Conservation (phyloP, 2,329 filamentous ascomycete genomes). For the Ceratocystis variospora region DNA sequence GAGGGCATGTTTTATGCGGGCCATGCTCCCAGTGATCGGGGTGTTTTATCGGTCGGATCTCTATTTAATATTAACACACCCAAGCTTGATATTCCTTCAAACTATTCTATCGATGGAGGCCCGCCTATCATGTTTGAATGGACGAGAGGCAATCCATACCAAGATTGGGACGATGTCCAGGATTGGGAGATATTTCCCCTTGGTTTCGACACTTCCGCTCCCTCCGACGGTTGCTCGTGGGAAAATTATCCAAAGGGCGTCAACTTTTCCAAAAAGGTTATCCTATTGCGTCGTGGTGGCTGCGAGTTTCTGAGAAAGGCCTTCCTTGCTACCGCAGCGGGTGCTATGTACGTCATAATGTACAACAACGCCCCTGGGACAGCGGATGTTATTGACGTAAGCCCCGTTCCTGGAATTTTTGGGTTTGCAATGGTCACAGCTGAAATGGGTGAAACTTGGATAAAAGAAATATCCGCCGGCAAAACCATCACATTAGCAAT, state of each 20-base stretch:
- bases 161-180: conserved; percentile 31
- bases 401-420: conserved; percentile 24
- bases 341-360: conserved; percentile 47
- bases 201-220: conserved; percentile 35
- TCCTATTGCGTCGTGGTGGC: conserved; percentile 44
- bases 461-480: conserved; percentile 31
- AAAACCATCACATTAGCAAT: conserved; percentile 34
- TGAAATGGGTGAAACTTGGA: conserved; percentile 32
- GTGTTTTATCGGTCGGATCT: conserved; percentile 36
- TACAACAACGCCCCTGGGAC: conserved; percentile 41
- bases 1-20: conserved; percentile 35
- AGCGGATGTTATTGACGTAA: conserved; percentile 25
- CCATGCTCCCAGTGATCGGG: conserved; percentile 35
- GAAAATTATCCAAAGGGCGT: conserved; percentile 32
- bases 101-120: conserved; percentile 30
- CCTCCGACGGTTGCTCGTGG: conserved; percentile 38
- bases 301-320: conserved; percentile 44
- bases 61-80: conserved; percentile 36
- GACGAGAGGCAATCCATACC: conserved; percentile 29
- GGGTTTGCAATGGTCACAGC: conserved; percentile 32
- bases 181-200: conserved; percentile 37
- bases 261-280: conserved; percentile 39
- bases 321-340: conserved; percentile 37
- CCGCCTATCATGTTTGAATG: conserved; percentile 31
- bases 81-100: conserved; percentile 30